Conservation (phyloP, 768 basidiomycete genomes). For the Psilocybe tampanensis region DNA sequence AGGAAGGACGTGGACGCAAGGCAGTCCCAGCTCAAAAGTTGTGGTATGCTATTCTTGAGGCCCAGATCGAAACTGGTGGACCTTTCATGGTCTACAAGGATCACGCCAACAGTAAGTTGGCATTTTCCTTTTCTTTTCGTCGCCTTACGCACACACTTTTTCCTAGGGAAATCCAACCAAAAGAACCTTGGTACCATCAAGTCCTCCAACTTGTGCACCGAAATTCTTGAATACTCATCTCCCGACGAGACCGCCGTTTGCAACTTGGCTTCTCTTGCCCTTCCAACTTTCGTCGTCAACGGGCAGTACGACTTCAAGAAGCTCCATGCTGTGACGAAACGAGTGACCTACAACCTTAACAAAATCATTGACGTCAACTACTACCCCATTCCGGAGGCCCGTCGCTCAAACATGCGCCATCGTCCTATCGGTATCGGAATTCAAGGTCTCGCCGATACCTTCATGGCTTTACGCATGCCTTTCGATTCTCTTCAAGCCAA, state of each 20-base stretch:
- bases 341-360: slow-evolving; percentile 92
- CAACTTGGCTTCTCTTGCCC: slow-evolving; percentile 95
- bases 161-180: slow-evolving; percentile 92
- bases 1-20: slow-evolving; percentile 84
- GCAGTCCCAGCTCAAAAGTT: slow-evolving; percentile 93
- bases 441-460: slow-evolving; percentile 96
- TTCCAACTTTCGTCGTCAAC: slow-evolving; percentile 86
- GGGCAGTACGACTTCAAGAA: slow-evolving; percentile 92
- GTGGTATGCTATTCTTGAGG: slow-evolving; percentile 96
- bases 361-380: slow-evolving; percentile 93
- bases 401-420: slow-evolving; percentile 93
- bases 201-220: slow-evolving; percentile 98
- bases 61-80: slow-evolving; percentile 98
- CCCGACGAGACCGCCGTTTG: slow-evolving; percentile 98
- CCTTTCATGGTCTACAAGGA: slow-evolving; percentile 99
- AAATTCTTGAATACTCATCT: slow-evolving; percentile 97
- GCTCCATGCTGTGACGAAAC: slow-evolving; percentile 92
- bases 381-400: slow-evolving; percentile 92
- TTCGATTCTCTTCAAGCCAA: slow-evolving; percentile 91
- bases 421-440: slow-evolving; percentile 98
- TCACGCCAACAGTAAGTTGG: slow-evolving; percentile 77
- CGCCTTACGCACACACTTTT: background rate
- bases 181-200: slow-evolving; percentile 99
- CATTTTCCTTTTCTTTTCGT: background rate
- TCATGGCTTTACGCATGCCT: slow-evolving; percentile 96